Evolutionary conservation across 2,329 filamentous ascomycete genomes (phyloP).

Genomic region (Colletotrichum agaves): DNA sequence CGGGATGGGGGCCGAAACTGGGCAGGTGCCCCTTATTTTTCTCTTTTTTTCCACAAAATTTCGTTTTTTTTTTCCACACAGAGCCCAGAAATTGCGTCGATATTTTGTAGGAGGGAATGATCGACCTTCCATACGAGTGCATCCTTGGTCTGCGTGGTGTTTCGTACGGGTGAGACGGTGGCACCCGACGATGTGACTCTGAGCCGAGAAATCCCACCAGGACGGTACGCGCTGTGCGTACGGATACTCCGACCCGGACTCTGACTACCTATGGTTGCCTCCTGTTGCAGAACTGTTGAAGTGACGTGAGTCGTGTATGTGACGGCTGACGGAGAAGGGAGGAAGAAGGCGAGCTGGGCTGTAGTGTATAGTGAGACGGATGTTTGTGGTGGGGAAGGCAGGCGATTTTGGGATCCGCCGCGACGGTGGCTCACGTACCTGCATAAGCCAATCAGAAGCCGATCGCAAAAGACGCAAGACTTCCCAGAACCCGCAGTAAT

Average conservation of each 20-base stretch:
- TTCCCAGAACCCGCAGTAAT: not conserved
- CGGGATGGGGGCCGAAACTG: slow-evolving; percentile 12
- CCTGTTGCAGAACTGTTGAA: not conserved
- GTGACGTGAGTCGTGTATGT: no score
- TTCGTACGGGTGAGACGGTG: not conserved
- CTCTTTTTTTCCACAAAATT: no score
- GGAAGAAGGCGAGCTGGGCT: not conserved
- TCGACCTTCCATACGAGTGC: slow-evolving; percentile 1
- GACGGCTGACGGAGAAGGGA: not conserved
- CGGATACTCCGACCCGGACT: slow-evolving; percentile 10
- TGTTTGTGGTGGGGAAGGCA: not conserved
- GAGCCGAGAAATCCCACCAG: slow-evolving; percentile 13
- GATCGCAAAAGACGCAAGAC: slow-evolving; percentile 18
- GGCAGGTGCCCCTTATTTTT: not conserved
- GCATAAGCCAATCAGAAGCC: slow-evolving; percentile 12
- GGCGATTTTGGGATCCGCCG: not conserved
- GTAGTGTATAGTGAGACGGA: not conserved
- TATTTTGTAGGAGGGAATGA: not conserved
- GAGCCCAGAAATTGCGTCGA: slow-evolving; percentile 12
- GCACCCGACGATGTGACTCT: slow-evolving; percentile 5
- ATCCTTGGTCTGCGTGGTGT: not conserved
- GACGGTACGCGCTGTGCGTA: not conserved
- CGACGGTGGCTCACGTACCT: not conserved
- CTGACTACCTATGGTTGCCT: not conserved
- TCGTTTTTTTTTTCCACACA: not conserved